Percentiles rank a stretch among this genome's conserved stretches.
Conservation (phyloP, 257 asterid species). For the Solanum chaucha region DNA sequence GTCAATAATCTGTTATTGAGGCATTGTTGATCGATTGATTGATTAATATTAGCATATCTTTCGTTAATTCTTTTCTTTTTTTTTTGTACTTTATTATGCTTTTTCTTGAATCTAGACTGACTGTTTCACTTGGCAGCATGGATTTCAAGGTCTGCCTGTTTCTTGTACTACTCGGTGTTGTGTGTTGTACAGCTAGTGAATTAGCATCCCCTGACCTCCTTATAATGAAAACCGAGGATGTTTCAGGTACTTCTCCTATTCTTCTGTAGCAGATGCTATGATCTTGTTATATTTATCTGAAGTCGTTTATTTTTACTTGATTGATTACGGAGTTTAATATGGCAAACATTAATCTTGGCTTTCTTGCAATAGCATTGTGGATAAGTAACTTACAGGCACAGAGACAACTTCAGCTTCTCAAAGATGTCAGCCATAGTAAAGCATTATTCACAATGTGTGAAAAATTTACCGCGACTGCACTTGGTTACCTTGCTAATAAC, state of each 20-base stretch:
- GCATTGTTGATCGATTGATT: background rate
- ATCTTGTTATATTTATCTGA: background rate
- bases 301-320: background rate
- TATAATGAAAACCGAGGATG: constrained; percentile 2
- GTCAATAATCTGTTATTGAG: background rate
- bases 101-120: background rate
- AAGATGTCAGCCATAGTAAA: constrained; percentile 24
- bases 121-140: constrained; percentile 51
- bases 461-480: constrained; percentile 56
- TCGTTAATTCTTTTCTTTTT: background rate
- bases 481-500: constrained; percentile 49
- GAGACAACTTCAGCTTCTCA: constrained; percentile 24
- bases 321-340: background rate
- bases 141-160: constrained; percentile 39
- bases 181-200: constrained; percentile 56
- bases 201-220: constrained; percentile 19
- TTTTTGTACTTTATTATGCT: background rate
- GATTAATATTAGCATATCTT: background rate
- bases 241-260: constrained; percentile 23
- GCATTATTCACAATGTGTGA: constrained; percentile 56
- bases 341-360: constrained; percentile 8
- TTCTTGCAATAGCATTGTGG: constrained; percentile 31
- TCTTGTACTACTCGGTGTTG: constrained; percentile 31
- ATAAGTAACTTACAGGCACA: constrained; percentile 15
- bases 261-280: background rate